phyloP scores from a whole-genome alignment of 192 early-diverging fungal genomes.

The Coemansia sp. region DNA sequence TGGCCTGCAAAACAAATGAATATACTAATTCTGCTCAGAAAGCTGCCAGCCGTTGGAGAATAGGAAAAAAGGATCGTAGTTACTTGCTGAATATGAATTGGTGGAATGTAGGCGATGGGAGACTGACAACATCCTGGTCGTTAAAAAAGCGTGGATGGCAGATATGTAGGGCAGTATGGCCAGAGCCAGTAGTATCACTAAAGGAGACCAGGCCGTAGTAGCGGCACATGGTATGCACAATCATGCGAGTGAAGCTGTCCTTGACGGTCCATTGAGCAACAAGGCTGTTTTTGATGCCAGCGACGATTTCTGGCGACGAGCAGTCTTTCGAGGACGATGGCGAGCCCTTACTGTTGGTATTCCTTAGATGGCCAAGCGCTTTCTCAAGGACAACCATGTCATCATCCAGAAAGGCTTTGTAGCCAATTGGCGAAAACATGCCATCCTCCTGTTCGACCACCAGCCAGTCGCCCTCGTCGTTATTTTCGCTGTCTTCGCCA shows the following conservation, averaged over 20 bases:
- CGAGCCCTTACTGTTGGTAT: conserved; percentile 4
- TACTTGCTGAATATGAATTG: conserved; percentile 29
- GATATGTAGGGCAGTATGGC: conserved; percentile 33
- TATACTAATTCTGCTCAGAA: too few relatives aligned
- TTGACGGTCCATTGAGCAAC: conserved; percentile 42
- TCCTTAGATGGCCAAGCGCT: conserved; percentile 15
- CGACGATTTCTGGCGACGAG: conserved; percentile 24
- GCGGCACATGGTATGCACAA: conserved; percentile 52
- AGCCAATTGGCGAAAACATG: conserved; percentile 32
- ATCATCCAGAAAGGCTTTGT: conserved; percentile 30
- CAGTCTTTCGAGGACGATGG: not conserved
- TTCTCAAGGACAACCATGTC: conserved; percentile 36
- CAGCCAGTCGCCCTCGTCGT: conserved; percentile 43
- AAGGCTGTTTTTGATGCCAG: conserved; percentile 33
- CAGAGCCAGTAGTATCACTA: conserved; percentile 33
- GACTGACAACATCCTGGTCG: conserved; percentile 4
- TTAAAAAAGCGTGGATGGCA: conserved; percentile 49
- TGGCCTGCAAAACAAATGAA: too few relatives aligned
- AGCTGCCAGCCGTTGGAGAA: not conserved
- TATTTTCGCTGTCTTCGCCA: conserved; percentile 15
- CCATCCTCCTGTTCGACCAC: conserved; percentile 40
- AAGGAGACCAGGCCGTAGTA: conserved; percentile 53
- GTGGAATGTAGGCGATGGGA: conserved; percentile 27
- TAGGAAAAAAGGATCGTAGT: not conserved
- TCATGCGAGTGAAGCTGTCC: conserved; percentile 47